phyloP scores from a whole-genome alignment of 2,329 filamentous ascomycete species.

The Beauveria pseudobassiana region DNA sequence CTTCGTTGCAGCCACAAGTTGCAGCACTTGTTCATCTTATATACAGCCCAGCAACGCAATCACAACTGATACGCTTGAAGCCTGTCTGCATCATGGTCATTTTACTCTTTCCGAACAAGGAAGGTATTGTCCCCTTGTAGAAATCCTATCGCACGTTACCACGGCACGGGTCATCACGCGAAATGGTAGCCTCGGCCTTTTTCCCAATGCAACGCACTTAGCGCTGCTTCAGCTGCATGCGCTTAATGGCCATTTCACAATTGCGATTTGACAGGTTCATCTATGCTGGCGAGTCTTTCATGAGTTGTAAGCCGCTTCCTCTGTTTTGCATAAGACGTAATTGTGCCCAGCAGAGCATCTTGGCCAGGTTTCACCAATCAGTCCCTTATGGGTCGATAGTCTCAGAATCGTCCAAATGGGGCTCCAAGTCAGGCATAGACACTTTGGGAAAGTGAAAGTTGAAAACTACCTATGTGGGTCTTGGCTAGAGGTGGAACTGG shows the following conservation, averaged over 20 bases:
- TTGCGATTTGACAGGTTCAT: too few species aligned
- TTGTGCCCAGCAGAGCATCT: neutral
- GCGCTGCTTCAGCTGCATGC: neutral
- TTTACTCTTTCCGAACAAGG: neutral
- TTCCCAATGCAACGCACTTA: neutral
- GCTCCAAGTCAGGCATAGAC: neutral
- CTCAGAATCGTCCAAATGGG: neutral
- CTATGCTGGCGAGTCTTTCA: too few species aligned
- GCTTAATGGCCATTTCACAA: neutral
- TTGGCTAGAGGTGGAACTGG: neutral
- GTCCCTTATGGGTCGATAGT: neutral
- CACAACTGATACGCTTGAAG: neutral
- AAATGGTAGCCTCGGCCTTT: conserved; percentile 6
- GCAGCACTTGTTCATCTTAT: neutral
- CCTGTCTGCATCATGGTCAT: neutral
- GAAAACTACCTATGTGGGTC: neutral
- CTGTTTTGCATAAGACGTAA: too few species aligned
- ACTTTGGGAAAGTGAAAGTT: conserved; percentile 3
- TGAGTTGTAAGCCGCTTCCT: too few species aligned
- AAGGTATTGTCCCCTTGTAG: neutral
- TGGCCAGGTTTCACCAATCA: neutral
- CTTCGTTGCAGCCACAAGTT: neutral
- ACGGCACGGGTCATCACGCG: neutral
- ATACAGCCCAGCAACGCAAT: neutral
- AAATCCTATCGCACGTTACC: neutral